A percentile compares a stretch with the other conserved stretches of the same genome.
These are phyloP conservation scores for Calonectria hawksworthii DNA, from an alignment of 2,329 filamentous ascomycete genomes.

Conservation along the genomic window DNA sequence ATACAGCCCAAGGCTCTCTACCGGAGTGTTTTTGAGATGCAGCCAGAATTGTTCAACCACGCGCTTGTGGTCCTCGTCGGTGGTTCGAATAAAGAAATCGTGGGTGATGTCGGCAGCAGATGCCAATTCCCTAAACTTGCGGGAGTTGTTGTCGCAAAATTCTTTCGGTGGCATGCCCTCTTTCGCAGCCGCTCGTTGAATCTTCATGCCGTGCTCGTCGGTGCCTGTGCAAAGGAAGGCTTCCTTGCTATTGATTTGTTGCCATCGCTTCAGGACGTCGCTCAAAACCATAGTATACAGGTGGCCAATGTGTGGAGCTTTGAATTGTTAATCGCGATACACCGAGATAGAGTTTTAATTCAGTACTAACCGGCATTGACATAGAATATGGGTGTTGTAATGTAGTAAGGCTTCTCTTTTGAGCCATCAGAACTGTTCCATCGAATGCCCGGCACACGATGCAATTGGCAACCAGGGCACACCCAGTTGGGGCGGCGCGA, in stretches of 20 bases:
- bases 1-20: conserved; percentile 83
- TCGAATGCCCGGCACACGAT: conserved; percentile 39
- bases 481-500: conserved; percentile 41
- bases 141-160: conserved; percentile 90
- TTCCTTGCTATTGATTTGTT: conserved; percentile 77
- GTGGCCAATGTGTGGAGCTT: conserved; percentile 94
- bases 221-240: conserved; percentile 90
- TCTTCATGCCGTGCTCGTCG: conserved; percentile 98
- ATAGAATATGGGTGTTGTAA: conserved; percentile 98
- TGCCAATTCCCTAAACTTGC: conserved; percentile 84
- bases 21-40: conserved; percentile 69
- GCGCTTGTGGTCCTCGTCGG: conserved; percentile 83
- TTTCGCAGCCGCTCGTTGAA: conserved; percentile 85
- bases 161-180: conserved; percentile 80
- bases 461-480: conserved; percentile 47
- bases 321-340: not conserved
- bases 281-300: conserved; percentile 93
- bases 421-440: conserved; percentile 52
- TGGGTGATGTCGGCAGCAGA: conserved; percentile 77
- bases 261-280: conserved; percentile 94
- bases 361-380: conserved; percentile 84
- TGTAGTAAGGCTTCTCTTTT: conserved; percentile 85
- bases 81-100: conserved; percentile 94
- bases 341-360: too few species aligned
- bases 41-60: conserved; percentile 93